phyloP scores from a whole-genome alignment of 2,329 filamentous ascomycete genomes.

The Hypoxylon rubiginosum region DNA sequence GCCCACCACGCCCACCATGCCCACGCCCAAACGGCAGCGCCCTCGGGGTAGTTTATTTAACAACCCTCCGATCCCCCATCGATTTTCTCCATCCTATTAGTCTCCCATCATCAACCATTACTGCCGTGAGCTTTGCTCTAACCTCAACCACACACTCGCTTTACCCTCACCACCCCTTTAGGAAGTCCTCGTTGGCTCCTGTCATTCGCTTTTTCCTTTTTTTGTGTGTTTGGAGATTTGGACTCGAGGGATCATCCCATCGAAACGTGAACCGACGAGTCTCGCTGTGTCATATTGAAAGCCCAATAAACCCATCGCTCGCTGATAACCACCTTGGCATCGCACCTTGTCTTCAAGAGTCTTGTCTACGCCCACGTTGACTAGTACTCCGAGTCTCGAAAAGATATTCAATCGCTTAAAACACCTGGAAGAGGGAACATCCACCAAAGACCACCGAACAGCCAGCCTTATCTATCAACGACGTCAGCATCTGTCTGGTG shows the following conservation, averaged over 20 bases:
- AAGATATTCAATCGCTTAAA: slow-evolving; percentile 54
- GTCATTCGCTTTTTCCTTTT: slow-evolving; percentile 76
- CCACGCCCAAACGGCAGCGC: slow-evolving; percentile 34
- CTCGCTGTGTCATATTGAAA: slow-evolving; percentile 40
- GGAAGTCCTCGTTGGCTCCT: slow-evolving; percentile 82
- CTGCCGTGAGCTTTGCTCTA: slow-evolving; percentile 56
- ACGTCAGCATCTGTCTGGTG: slow-evolving; percentile 28
- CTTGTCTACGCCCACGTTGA: slow-evolving; percentile 45
- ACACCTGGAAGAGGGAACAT: slow-evolving; percentile 52
- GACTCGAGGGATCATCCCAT: slow-evolving; percentile 54
- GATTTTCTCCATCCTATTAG: slow-evolving; percentile 52
- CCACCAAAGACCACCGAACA: slow-evolving; percentile 41
- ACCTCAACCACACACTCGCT: slow-evolving; percentile 65
- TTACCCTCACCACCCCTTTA: slow-evolving; percentile 61
- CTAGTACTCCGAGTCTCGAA: slow-evolving; percentile 46
- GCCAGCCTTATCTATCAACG: slow-evolving; percentile 26
- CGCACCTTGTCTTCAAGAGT: slow-evolving; percentile 41
- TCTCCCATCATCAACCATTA: slow-evolving; percentile 53
- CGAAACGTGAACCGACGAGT: slow-evolving; percentile 44
- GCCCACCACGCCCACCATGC: slow-evolving; percentile 8
- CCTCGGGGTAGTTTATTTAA: slow-evolving; percentile 48
- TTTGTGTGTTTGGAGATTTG: slow-evolving; percentile 62
- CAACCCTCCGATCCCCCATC: slow-evolving; percentile 52
- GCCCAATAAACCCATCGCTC: slow-evolving; percentile 40
- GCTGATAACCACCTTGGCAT: slow-evolving; percentile 44